Conservation (phyloP, 139 green algal species). For the Chlamydomonas sp. region DNA sequence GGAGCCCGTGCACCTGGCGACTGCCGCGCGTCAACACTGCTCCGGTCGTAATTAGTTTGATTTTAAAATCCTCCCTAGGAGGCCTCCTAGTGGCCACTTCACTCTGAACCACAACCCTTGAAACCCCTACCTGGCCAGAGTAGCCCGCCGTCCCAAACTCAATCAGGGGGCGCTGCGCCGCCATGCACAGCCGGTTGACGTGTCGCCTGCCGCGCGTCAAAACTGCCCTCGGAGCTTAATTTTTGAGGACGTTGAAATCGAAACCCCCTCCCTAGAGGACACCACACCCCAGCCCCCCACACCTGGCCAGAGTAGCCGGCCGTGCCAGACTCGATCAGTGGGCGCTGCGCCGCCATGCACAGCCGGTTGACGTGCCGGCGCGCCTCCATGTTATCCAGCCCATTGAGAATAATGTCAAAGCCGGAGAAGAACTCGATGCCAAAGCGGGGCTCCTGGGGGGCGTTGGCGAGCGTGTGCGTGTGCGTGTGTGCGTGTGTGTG, state of each 20-base stretch:
- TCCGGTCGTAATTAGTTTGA: too few relatives aligned
- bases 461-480: too few relatives aligned
- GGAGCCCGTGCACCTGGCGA: slow-evolving; percentile 72
- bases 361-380: slow-evolving; percentile 69
- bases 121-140: slow-evolving; percentile 65
- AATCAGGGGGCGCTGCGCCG: slow-evolving; percentile 78
- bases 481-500: too few relatives aligned
- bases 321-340: slow-evolving; percentile 92
- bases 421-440: slow-evolving; percentile 77
- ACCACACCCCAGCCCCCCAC: background rate
- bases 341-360: slow-evolving; percentile 76
- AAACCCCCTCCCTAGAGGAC: too few relatives aligned
- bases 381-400: slow-evolving; percentile 92
- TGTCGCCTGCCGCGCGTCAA: too few relatives aligned
- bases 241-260: too few relatives aligned
- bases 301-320: slow-evolving; percentile 87
- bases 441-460: slow-evolving; percentile 64
- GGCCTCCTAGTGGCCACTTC: too few relatives aligned
- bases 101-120: too few relatives aligned
- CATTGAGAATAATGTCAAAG: slow-evolving; percentile 95
- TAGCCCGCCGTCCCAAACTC: slow-evolving; percentile 93
- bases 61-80: too few relatives aligned
- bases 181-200: slow-evolving; percentile 84
- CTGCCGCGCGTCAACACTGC: too few relatives aligned
- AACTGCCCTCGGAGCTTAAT: too few relatives aligned